Evolutionary conservation across 164 flowering plant species (phyloP).

Genomic region (Amborella trichopoda): DNA sequence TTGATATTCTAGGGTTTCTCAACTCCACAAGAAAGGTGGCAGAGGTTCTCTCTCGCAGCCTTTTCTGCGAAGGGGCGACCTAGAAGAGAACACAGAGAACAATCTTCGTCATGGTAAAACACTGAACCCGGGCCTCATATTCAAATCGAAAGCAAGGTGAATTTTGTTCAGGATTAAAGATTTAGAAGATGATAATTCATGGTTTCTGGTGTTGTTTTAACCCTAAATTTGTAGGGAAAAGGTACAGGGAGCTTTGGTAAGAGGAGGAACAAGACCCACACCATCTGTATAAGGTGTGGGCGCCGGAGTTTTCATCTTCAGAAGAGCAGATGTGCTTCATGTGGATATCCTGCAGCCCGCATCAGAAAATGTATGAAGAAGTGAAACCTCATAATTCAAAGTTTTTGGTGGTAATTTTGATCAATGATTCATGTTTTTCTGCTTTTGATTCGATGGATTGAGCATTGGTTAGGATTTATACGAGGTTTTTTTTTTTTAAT

Average conservation of each 20-base stretch:
- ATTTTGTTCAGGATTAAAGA: background rate
- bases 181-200: background rate
- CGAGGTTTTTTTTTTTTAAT: too few species aligned
- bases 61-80: background rate
- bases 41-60: background rate
- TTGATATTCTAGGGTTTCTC: too few species aligned
- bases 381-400: too few species aligned
- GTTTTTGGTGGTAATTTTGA: too few species aligned
- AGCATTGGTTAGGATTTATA: too few species aligned
- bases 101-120: background rate
- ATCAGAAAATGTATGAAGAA: constrained; percentile 35
- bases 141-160: background rate
- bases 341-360: constrained; percentile 27
- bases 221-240: constrained; percentile 19
- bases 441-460: too few species aligned
- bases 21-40: too few species aligned
- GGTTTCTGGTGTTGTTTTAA: constrained; percentile 8
- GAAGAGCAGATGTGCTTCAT: constrained; percentile 37
- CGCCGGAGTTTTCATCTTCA: constrained; percentile 42
- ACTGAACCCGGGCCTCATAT: background rate
- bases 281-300: constrained; percentile 35
- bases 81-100: background rate
- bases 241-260: constrained; percentile 41
- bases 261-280: constrained; percentile 45
- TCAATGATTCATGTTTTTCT: too few species aligned